Conservation (phyloP, 805 yeast genomes). For the Priceomyces haplophilus region DNA sequence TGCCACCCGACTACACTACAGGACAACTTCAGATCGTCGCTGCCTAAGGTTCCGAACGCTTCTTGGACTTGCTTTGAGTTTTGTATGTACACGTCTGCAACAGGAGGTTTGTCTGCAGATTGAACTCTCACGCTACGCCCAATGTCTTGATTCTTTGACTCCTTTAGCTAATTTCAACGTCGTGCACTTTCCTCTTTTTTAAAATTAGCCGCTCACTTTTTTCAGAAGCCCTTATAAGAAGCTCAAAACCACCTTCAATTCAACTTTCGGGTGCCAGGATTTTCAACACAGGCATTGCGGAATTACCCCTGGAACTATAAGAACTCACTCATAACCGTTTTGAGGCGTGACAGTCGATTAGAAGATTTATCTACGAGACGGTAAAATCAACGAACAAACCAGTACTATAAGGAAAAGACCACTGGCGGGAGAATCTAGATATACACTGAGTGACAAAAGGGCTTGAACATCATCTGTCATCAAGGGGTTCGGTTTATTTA, state of each 20-base stretch:
- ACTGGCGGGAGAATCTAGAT: not conserved
- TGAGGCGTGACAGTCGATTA: not conserved
- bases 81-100: no score
- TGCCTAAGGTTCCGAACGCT: no score
- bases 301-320: constrained; percentile 5
- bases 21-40: no score
- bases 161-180: not conserved
- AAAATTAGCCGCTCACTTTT: not conserved
- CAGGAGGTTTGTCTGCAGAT: no score
- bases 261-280: not conserved
- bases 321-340: constrained; percentile 5
- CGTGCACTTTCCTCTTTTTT: constrained; percentile 1
- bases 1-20: no score
- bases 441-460: no score
- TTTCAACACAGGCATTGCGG: constrained; percentile 1
- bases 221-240: not conserved
- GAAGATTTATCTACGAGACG: not conserved
- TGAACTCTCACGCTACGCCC: not conserved
- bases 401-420: not conserved
- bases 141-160: not conserved
- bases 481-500: not conserved
- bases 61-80: no score
- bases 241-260: constrained; percentile 3
- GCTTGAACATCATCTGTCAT: no score
- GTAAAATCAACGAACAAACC: constrained; percentile 1